Percentiles rank a stretch among this genome's conserved stretches.
Evolutionary conservation across 2,329 filamentous ascomycete genomes (phyloP).

Genomic region (Zymoseptoria pseudotritici): DNA sequence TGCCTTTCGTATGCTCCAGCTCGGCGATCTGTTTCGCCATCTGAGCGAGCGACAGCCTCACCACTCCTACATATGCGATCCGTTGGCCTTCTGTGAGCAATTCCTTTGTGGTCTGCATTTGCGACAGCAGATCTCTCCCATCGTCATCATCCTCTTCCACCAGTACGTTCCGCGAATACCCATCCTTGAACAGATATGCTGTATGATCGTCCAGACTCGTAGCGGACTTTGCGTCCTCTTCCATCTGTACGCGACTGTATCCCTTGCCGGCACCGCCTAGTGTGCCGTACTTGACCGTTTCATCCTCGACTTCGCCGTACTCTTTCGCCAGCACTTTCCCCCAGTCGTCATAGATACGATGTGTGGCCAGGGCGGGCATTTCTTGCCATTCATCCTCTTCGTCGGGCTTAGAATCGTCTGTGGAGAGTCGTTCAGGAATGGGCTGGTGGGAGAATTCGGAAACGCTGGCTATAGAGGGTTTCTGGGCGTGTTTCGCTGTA

Average conservation of each 20-base stretch:
- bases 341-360: slow-evolving; percentile 94
- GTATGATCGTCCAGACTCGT: slow-evolving; percentile 98
- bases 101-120: slow-evolving; percentile 94
- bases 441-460: slow-evolving; percentile 89
- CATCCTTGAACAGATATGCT: slow-evolving; percentile 83
- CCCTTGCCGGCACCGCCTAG: slow-evolving; percentile 88
- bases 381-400: slow-evolving; percentile 77
- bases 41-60: slow-evolving; percentile 68
- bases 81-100: slow-evolving; percentile 90
- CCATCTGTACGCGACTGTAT: slow-evolving; percentile 89
- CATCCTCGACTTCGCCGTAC: slow-evolving; percentile 60
- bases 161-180: slow-evolving; percentile 49
- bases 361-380: slow-evolving; percentile 88
- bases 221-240: slow-evolving; percentile 87
- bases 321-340: slow-evolving; percentile 80
- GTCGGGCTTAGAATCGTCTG: slow-evolving; percentile 46
- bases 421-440: slow-evolving; percentile 23
- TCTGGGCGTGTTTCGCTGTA: slow-evolving; percentile 10
- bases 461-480: slow-evolving; percentile 27
- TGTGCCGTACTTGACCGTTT: slow-evolving; percentile 63
- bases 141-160: slow-evolving; percentile 68
- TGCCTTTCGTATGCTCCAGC: slow-evolving; percentile 54
- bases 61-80: slow-evolving; percentile 90
- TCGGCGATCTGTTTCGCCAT: slow-evolving; percentile 64
- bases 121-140: slow-evolving; percentile 68